phyloP scores from a whole-genome alignment of 345 rosid genomes.

The Acer negundo region DNA sequence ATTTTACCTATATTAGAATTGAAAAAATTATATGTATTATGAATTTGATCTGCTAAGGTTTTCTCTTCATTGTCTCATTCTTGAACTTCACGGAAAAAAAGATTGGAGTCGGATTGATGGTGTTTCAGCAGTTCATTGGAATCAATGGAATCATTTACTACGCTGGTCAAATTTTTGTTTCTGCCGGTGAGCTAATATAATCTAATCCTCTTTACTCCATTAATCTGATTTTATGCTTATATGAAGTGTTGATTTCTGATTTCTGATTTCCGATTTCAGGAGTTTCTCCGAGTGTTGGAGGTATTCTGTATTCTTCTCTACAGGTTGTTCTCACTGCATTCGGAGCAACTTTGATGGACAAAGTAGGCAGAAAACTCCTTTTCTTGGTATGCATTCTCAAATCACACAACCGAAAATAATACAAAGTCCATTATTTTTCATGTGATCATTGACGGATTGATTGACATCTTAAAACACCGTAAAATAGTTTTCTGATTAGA shows the following conservation, averaged over 20 bases:
- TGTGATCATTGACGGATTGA: not conserved
- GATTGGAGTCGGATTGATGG: conserved; percentile 59
- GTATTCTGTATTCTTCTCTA: conserved; percentile 41
- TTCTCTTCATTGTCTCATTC: not conserved
- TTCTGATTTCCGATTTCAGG: conserved; percentile 18
- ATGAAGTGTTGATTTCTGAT: not conserved
- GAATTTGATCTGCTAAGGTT: not conserved
- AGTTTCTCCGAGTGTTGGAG: conserved; percentile 41
- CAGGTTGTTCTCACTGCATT: conserved; percentile 43
- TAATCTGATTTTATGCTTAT: not conserved
- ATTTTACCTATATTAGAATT: not conserved
- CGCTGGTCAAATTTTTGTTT: conserved; percentile 44
- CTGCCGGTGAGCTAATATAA: conserved; percentile 38
- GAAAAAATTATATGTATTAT: not conserved
- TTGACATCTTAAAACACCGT: not conserved
- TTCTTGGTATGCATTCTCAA: conserved; percentile 26
- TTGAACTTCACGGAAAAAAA: conserved; percentile 9
- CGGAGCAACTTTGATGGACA: conserved; percentile 40
- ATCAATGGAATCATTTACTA: conserved; percentile 49
- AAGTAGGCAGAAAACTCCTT: conserved; percentile 53
- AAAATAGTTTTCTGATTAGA: not conserved
- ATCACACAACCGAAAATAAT: not conserved
- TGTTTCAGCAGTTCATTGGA: conserved; percentile 50
- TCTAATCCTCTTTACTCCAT: not conserved
- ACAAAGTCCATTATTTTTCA: not conserved